Base-by-base conservation (phyloP, 2,329 filamentous ascomycete species). In the Fusarium torulosum region DNA sequence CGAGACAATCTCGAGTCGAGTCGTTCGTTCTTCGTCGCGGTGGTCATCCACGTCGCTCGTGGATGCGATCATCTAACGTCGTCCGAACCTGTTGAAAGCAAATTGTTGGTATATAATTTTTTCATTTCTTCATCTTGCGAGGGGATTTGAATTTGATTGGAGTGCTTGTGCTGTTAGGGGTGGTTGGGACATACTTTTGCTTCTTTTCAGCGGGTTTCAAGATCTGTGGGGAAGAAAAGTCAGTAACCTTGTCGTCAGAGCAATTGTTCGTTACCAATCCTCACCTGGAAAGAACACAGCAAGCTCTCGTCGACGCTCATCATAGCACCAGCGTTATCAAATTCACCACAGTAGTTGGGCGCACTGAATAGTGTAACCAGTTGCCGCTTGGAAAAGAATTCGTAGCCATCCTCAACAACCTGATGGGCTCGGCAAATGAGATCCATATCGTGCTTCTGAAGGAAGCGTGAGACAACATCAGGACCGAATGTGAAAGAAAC, bases 141-240 rank as follows among this genome's bases (percentile, higher is more conserved):
- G 59, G 71, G 68, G 72, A 65, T 64, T 59, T 66, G 66, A 53
- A 65, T 64, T 59, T 66, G 66, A 53, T 62, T 67, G 72, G 66
- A 66, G 70, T 72, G 69, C 69, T 70, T 66, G 66, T 61, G 83
- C 86, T 86, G 83, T 87, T 89, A 82, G 91, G 86, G 84, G 87
- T 86, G 84, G 85, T 86, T 84, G 89, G 87, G 79, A 96, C 94
- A 86, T 97, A 98, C 94, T 98, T 98, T 93, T 97, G 95, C 91
- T 99, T 99, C 91, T 99, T 99, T 89, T 99, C 96, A 82, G 96
- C 96, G 78, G 96, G 96, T 86, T 98, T 99, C 85, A 99, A 87
- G 79, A 99, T 98, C 93, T 97, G 74, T 27, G 53, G 31, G 27
- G 15, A 25, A 25, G 14, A 35, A 17, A 27, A 29, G 55, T 72